Conservation (phyloP, 345 rosid genomes). For the Brassica incana region DNA sequence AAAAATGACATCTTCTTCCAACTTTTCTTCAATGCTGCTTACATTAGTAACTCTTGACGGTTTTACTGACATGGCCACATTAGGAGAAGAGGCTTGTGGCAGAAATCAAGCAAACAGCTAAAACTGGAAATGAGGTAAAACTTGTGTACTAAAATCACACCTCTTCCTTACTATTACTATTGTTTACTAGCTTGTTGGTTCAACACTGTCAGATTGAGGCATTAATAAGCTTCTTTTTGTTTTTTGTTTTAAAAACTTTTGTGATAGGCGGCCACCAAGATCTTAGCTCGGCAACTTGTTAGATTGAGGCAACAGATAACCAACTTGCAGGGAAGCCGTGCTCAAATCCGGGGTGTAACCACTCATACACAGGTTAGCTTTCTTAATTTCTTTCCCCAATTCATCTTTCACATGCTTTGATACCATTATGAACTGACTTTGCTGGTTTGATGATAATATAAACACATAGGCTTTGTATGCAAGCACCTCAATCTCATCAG, state of each 20-base stretch:
- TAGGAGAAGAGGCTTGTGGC: slow-evolving; percentile 96
- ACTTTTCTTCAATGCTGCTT: neutral
- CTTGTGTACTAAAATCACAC: too few species aligned
- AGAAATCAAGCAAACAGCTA: slow-evolving; percentile 94
- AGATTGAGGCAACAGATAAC: slow-evolving; percentile 91
- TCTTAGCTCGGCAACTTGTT: slow-evolving; percentile 92
- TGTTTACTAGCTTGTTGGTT: neutral
- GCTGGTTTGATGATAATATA: neutral
- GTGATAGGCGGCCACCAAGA: slow-evolving; percentile 78
- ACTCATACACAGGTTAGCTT: slow-evolving; percentile 84
- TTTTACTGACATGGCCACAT: neutral
- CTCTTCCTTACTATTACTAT: neutral
- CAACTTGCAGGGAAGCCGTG: slow-evolving; percentile 94
- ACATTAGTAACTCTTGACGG: neutral
- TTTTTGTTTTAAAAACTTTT: neutral
- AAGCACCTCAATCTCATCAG: slow-evolving; percentile 88
- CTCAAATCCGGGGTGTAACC: slow-evolving; percentile 90
- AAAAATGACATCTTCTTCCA: slow-evolving; percentile 2
- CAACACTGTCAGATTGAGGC: neutral
- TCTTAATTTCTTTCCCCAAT: neutral
- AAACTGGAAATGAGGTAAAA: slow-evolving; percentile 91
- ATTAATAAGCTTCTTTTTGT: neutral
- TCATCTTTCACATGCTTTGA: neutral
- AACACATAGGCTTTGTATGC: slow-evolving; percentile 71
- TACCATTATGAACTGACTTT: neutral